Conservation (phyloP, 352 stramenopile genomes). For the Phytophthora vignae region DNA sequence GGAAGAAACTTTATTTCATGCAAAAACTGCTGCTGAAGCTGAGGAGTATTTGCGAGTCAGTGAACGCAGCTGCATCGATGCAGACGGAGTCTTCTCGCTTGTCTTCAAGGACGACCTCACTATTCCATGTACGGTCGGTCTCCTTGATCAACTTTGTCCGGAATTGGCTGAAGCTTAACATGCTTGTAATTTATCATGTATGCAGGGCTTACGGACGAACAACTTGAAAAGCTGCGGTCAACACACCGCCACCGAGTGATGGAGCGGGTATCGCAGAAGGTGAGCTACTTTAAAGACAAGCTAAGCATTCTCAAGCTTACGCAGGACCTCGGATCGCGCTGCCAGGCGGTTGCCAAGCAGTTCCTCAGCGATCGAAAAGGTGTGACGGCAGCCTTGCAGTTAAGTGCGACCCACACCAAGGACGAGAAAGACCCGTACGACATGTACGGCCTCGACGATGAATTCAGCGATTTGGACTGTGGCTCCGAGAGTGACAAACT, state of each 20-base stretch:
- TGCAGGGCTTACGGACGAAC: constrained; percentile 70
- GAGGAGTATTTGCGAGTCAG: constrained; percentile 59
- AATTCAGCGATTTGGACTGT: constrained; percentile 22
- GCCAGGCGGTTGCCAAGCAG: constrained; percentile 43
- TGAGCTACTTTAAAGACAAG: constrained; percentile 55
- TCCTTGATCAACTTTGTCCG: constrained; percentile 2
- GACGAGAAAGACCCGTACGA: constrained; percentile 29
- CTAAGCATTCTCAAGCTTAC: constrained; percentile 61
- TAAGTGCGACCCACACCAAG: constrained; percentile 6
- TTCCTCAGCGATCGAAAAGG: constrained; percentile 39
- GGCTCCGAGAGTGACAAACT: constrained; percentile 35
- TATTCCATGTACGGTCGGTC: constrained; percentile 65
- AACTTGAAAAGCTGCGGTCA: constrained; percentile 65
- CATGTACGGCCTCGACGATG: constrained; percentile 30
- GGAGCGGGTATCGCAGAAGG: constrained; percentile 61
- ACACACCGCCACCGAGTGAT: constrained; percentile 63
- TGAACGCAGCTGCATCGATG: constrained; percentile 74
- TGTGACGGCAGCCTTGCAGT: constrained; percentile 15
- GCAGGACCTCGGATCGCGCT: constrained; percentile 56
- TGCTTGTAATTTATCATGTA: not conserved
- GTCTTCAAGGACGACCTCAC: constrained; percentile 85
- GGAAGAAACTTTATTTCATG: constrained; percentile 73
- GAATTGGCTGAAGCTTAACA: not conserved
- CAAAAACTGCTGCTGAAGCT: constrained; percentile 58
- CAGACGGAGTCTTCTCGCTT: constrained; percentile 72